A percentile compares a stretch with the other conserved stretches of the same genome.
phyloP scores from a whole-genome alignment of 176 grass and related monocot species.

The Pharus latifolius region DNA sequence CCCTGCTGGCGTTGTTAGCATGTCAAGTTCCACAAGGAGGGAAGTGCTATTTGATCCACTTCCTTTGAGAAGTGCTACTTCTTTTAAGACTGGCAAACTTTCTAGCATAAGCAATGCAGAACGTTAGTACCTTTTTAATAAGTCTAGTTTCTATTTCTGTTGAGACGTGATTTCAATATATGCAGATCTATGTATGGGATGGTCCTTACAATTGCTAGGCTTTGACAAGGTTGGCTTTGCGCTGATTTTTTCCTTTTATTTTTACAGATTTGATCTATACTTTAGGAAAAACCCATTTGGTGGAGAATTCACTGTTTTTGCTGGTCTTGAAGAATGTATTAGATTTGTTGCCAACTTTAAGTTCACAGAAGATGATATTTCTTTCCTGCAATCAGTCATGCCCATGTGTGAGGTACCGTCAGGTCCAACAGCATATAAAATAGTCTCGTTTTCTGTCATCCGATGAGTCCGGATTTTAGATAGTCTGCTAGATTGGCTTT shows the following conservation, averaged over 20 bases:
- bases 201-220: no score
- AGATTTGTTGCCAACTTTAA: conserved; percentile 94
- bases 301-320: conserved; percentile 91
- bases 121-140: no score
- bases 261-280: conserved; percentile 86
- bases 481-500: not conserved
- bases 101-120: no score
- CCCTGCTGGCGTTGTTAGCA: no score
- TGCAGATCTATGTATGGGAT: no score
- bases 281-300: conserved; percentile 90
- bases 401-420: conserved; percentile 65
- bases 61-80: no score
- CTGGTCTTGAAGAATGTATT: conserved; percentile 93
- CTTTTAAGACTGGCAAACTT: no score
- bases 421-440: not conserved
- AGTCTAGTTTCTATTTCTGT: no score
- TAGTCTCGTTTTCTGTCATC: not conserved
- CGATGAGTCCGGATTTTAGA: not conserved
- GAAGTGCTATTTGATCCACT: no score
- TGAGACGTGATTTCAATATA: no score
- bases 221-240: no score
- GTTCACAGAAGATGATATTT: conserved; percentile 65
- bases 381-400: conserved; percentile 53
- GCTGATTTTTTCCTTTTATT: not conserved
- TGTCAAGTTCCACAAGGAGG: no score